Percentiles rank a stretch among this genome's conserved stretches.
These are phyloP conservation scores for Spatholobus suberectus DNA, from an alignment of 306 rosid genomes.

Conservation along the genomic window DNA sequence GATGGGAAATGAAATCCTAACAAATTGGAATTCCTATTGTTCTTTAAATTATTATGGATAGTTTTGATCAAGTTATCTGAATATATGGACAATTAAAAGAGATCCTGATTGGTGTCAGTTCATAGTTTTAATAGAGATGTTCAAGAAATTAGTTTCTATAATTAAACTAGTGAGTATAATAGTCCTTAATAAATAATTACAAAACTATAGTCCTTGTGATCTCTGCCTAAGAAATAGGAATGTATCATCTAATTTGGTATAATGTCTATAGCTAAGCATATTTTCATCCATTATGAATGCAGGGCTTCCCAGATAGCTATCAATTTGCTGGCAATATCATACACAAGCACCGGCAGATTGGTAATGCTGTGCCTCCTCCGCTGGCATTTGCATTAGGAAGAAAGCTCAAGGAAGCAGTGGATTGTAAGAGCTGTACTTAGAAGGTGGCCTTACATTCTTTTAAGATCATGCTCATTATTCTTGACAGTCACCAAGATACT, in stretches of 20 bases:
- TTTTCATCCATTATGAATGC: conserved; percentile 43
- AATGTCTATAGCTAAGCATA: neutral
- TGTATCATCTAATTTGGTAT: conserved; percentile 7
- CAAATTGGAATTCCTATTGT: neutral
- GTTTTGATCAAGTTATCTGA: no score
- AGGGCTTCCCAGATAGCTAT: conserved; percentile 90
- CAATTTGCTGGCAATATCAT: conserved; percentile 73
- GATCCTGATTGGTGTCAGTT: neutral
- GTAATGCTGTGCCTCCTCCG: conserved; percentile 98
- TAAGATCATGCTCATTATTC: conserved; percentile 1
- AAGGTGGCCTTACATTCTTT: neutral
- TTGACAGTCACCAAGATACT: neutral
- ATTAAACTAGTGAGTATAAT: neutral
- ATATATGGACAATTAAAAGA: neutral
- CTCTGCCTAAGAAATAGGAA: neutral
- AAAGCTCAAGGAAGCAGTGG: conserved; percentile 81
- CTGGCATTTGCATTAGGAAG: conserved; percentile 84
- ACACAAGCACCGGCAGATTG: conserved; percentile 95
- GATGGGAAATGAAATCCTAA: conserved; percentile 10
- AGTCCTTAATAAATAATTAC: neutral
- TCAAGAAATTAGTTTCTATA: neutral
- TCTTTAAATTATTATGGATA: neutral
- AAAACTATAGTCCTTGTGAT: neutral
- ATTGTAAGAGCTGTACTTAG: conserved; percentile 47
- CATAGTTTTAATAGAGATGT: neutral